Percentiles rank a stretch among this genome's conserved stretches.
Evolutionary conservation across 345 rosid genomes (phyloP).

Genomic region (Acer negundo): DNA sequence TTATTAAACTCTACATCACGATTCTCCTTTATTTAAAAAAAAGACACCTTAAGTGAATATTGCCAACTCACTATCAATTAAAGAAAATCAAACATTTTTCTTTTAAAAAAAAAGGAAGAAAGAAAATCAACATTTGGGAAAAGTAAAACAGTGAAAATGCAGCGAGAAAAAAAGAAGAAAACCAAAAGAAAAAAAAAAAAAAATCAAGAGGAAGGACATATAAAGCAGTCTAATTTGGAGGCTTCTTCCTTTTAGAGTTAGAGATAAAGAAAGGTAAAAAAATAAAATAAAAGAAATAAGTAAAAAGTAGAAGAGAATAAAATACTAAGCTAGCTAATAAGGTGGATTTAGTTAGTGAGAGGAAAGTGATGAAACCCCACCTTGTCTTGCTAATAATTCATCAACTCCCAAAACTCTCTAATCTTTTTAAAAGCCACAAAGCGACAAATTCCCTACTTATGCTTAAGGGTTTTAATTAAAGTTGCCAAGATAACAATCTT

Average conservation of each 20-base stretch:
- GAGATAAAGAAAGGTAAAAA: not conserved
- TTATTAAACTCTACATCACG: not conserved
- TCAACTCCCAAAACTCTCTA: conserved; percentile 11
- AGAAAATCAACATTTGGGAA: not conserved
- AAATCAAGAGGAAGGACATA: not conserved
- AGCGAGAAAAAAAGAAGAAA: not conserved
- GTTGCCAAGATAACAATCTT: conserved; percentile 43
- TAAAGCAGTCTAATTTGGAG: conserved; percentile 31
- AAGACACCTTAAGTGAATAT: not conserved
- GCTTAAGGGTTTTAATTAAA: conserved; percentile 40
- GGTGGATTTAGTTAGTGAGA: conserved; percentile 20
- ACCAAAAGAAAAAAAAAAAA: not conserved
- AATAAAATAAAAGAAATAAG: conserved; percentile 6
- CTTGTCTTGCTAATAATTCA: conserved; percentile 14
- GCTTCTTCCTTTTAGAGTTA: conserved; percentile 33
- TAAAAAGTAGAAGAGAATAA: conserved; percentile 23
- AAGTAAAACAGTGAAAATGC: not conserved
- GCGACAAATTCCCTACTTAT: conserved; percentile 51
- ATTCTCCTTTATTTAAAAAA: not conserved
- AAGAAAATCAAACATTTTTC: too few relatives aligned
- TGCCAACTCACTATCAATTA: not conserved
- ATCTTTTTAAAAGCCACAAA: conserved; percentile 33
- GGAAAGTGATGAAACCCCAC: conserved; percentile 22
- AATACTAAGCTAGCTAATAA: conserved; percentile 5
- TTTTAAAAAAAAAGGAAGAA: too few relatives aligned